Percentiles rank a stretch among this genome's conserved stretches.
phyloP scores from a whole-genome alignment of 2,329 filamentous ascomycete genomes.

The Pseudocercospora cruenta region DNA sequence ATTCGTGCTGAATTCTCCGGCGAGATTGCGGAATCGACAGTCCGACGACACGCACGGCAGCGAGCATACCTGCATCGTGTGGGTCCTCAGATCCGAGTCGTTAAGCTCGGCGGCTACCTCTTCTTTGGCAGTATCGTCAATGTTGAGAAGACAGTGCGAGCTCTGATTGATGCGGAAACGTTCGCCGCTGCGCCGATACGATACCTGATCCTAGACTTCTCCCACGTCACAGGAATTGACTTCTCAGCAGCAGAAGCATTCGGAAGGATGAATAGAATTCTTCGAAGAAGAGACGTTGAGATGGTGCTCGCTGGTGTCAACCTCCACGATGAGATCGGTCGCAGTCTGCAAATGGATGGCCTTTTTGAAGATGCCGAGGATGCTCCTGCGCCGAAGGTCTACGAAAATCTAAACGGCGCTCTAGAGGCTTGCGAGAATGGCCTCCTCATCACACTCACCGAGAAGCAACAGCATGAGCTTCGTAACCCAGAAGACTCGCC shows the following conservation, averaged over 20 bases:
- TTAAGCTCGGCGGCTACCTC: slow-evolving; percentile 91
- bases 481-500: slow-evolving; percentile 53
- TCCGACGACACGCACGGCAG: slow-evolving; percentile 86
- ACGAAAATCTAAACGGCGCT: slow-evolving; percentile 88
- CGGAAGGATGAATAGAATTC: slow-evolving; percentile 83
- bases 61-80: slow-evolving; percentile 83
- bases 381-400: slow-evolving; percentile 61
- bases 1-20: slow-evolving; percentile 90
- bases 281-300: slow-evolving; percentile 75
- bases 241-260: slow-evolving; percentile 97
- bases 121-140: slow-evolving; percentile 98
- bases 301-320: slow-evolving; percentile 84
- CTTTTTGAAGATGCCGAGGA: slow-evolving; percentile 73
- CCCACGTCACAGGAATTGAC: slow-evolving; percentile 87
- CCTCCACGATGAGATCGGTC: slow-evolving; percentile 73
- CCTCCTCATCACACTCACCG: slow-evolving; percentile 62
- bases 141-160: slow-evolving; percentile 85
- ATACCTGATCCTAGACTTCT: slow-evolving; percentile 86
- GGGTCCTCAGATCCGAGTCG: slow-evolving; percentile 83
- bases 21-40: slow-evolving; percentile 86
- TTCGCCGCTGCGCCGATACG: slow-evolving; percentile 80
- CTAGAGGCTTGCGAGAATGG: slow-evolving; percentile 95
- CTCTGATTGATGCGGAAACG: slow-evolving; percentile 77
- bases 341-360: slow-evolving; percentile 80
- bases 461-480: slow-evolving; percentile 42